Evolutionary conservation across 2,329 filamentous ascomycete genomes (phyloP).

Genomic region (Aureobasidium sp.): DNA sequence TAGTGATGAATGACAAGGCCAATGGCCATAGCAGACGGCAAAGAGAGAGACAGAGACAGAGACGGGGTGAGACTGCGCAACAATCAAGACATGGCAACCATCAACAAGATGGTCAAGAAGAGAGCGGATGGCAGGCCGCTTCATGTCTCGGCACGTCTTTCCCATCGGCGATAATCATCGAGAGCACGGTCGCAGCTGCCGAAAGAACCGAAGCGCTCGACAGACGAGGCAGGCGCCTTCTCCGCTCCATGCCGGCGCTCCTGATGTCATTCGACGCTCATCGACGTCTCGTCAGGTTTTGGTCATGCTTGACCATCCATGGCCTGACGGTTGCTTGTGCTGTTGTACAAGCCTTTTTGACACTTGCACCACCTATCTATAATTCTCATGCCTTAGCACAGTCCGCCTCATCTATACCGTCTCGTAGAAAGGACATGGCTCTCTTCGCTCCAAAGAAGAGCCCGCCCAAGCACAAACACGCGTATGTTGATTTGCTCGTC

Average conservation of each 20-base stretch:
- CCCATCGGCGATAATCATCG: too few relatives aligned
- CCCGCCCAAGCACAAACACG: constrained; percentile 30
- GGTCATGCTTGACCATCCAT: background rate
- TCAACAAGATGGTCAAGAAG: too few relatives aligned
- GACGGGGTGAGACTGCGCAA: background rate
- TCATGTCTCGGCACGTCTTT: too few relatives aligned
- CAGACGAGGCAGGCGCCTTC: too few relatives aligned
- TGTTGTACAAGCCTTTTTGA: constrained; percentile 4
- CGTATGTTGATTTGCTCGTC: constrained; percentile 27
- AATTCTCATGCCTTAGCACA: background rate
- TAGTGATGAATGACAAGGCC: constrained; percentile 26
- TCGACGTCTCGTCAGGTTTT: background rate
- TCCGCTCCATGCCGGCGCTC: too few relatives aligned
- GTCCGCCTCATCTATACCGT: background rate
- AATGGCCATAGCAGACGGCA: constrained; percentile 2
- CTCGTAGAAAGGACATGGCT: constrained; percentile 15
- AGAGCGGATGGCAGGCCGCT: too few relatives aligned
- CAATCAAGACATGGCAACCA: background rate
- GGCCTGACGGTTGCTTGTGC: too few relatives aligned
- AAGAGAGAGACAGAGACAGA: background rate
- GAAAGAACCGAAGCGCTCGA: too few relatives aligned
- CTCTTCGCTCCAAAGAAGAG: constrained; percentile 26
- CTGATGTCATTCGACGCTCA: too few relatives aligned
- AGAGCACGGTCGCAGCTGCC: too few relatives aligned
- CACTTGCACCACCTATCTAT: background rate